Evolutionary conservation across 1,139 yeast genomes (phyloP).

Genomic region (Magnusiomyces paraingens): DNA sequence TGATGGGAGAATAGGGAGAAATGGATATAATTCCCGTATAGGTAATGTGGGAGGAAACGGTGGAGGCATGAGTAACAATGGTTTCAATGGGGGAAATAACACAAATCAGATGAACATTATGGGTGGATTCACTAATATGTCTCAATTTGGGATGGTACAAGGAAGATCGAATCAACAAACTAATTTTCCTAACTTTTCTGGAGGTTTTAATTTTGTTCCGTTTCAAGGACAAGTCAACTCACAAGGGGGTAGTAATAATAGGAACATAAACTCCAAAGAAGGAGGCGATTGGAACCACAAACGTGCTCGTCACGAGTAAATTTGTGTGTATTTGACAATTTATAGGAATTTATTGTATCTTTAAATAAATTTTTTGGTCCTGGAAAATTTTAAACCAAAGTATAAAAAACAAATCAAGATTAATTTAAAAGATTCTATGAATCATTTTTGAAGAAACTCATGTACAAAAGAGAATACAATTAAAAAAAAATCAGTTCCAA

Average conservation of each 20-base stretch:
- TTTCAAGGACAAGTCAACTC: not conserved
- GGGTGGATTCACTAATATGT: not conserved
- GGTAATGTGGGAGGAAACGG: not conserved
- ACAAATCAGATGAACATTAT: not conserved
- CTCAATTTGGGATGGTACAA: constrained; percentile 2
- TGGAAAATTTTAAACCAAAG: too few relatives aligned
- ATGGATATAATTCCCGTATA: not conserved
- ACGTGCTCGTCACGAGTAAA: constrained; percentile 17
- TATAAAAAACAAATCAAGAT: not conserved
- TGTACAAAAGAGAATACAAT: not conserved
- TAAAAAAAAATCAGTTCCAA: constrained; percentile 30
- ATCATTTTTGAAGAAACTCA: not conserved
- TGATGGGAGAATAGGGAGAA: not conserved
- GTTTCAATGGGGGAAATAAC: not conserved
- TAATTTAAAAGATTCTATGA: not conserved
- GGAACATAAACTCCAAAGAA: not conserved
- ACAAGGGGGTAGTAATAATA: not conserved
- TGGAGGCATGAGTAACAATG: constrained; percentile 7
- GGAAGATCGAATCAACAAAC: not conserved
- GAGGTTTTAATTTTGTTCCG: constrained; percentile 6
- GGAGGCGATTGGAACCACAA: constrained; percentile 9
- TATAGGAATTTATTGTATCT: not conserved
- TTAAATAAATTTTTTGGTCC: not conserved
- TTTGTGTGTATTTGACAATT: not conserved
- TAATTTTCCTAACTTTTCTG: not conserved